Evolutionary conservation across 805 yeast species (phyloP), one percentile per base, ranked within the genome.

Genomic region (Monosporozyma aquatica): DNA sequence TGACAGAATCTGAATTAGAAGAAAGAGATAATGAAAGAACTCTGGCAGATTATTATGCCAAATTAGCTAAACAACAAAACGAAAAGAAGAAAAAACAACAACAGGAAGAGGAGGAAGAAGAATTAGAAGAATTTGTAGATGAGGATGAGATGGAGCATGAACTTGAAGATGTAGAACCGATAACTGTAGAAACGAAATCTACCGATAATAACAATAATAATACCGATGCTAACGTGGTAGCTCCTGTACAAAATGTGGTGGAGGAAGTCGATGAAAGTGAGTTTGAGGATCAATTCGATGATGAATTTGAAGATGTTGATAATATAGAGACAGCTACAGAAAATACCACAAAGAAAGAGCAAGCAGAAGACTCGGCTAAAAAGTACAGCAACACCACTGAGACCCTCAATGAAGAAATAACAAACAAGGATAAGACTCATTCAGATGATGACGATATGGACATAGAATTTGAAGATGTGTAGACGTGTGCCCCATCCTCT

Each of bases 1-100:
- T 56, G 44, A 47, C 60, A 11, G 62, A 60, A 38, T 54, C 67
- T 35, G 72, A 68, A 37, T 56, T 68, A n/a, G 75, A 75, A 51
- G 80, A 81, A 43, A 68, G 72, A 51, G 83, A 80, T 58, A 80
- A 80, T 28, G 82, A 82, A 61, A 85, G 80, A 51, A 86, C 87
- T 2, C 61, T 78, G 52, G 72, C 76, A n/a, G 79, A 77, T 14
- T 85, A 84, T 57, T 85, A 85, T 57, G 87, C 87, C 8, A 78
- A 80, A 51, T 69, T 84, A 60, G 87, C 84, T 8, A 78, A 76
- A 47, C 72, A 78, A 51, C 83, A 82, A 55, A 80, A 75, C 5
- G 78, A 70, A 9, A 10, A 85, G 68, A 18, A 69, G 9, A 75
- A 67, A 1, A 75, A 70, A 2, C 72, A 68, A 2, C 73, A 64